Conservation (phyloP, 1,284 basidiomycete genomes). For the Singerocomus inundabilis region DNA sequence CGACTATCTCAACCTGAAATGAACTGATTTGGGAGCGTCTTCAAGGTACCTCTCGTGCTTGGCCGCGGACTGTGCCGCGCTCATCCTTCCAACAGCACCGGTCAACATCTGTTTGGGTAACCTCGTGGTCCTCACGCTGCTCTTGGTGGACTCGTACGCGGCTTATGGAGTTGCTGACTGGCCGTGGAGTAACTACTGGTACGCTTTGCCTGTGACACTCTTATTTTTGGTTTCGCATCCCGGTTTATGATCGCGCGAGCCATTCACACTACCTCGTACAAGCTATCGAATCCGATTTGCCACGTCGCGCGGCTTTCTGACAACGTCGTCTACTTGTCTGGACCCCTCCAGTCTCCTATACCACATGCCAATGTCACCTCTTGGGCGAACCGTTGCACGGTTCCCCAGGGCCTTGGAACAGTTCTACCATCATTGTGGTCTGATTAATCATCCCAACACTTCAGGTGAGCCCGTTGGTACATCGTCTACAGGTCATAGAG, state of each 20-base stretch:
- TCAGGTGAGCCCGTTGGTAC: background rate
- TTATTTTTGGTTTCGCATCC: slow-evolving; percentile 12
- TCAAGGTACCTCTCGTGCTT: slow-evolving; percentile 20
- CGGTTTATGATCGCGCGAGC: background rate
- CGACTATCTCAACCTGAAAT: slow-evolving; percentile 13
- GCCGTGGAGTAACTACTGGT: slow-evolving; percentile 1
- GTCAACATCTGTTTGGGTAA: background rate
- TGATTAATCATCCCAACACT: background rate
- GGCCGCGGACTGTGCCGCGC: slow-evolving; percentile 19
- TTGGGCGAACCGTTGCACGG: background rate
- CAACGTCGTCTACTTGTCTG: background rate
- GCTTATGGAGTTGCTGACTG: background rate
- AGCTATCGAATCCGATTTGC: no score
- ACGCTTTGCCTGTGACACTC: slow-evolving; percentile 1
- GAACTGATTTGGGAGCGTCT: slow-evolving; percentile 31
- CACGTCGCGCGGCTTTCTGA: background rate
- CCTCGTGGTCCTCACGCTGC: slow-evolving; percentile 2
- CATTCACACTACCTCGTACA: background rate
- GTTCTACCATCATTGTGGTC: background rate
- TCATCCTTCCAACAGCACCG: background rate
- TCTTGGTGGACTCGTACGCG: no score
- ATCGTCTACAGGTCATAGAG: background rate
- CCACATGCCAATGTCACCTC: no score
- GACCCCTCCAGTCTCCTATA: background rate
- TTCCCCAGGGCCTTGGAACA: background rate